Base-by-base conservation (phyloP, 2,329 filamentous ascomycete species). In the Diplodia scrobiculata region DNA sequence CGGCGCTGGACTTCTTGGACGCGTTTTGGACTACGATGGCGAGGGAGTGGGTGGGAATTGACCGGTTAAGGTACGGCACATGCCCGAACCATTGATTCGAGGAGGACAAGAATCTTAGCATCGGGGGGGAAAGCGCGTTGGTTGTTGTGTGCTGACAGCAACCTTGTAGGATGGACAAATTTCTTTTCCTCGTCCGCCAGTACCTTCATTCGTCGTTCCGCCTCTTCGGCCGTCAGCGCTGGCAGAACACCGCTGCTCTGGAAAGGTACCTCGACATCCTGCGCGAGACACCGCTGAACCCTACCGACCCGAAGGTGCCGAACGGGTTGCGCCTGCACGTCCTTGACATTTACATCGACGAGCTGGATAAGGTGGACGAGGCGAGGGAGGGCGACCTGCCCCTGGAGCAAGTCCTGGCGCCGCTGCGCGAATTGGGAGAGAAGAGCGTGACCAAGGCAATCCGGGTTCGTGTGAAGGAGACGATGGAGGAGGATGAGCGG, bases 301-400 rank as follows among this genome's bases (percentile, higher is more conserved):
- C 77, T 13, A 76, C 73, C 66, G 79, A 84, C 71, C 72, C 73
- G 62, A 87, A 86, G 72, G 86, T 96, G 0, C 90, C 94, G 0
- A 90, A 95, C 71, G 95, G 95, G 0, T 75, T 99, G 76, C 82
- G 92, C 69, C 88, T 96, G 77, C 95, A 99, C 78, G 85, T 93
- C 14, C 78, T 96, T 69, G 95, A 99, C 80, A 85, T 98, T 64
- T 98, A 91, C 87, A 85, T 96, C 9, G 95, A 98, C 76, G 93
- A 97, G 83, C 78, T 93, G 72, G 90, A 93, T 77, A 89, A 88
- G 73, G 85, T 87, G 38, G 85, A 87, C 63, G 81, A 85, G 41
- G 73, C 77, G 48, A 72, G 77, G 68, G 75, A 77, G 60, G 68
- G 73, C 3, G 72, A 77, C 63, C 71, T 76, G 64, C 75, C 74